phyloP scores from a whole-genome alignment of 1,284 basidiomycete genomes.

The Leccinum fuscescens region DNA sequence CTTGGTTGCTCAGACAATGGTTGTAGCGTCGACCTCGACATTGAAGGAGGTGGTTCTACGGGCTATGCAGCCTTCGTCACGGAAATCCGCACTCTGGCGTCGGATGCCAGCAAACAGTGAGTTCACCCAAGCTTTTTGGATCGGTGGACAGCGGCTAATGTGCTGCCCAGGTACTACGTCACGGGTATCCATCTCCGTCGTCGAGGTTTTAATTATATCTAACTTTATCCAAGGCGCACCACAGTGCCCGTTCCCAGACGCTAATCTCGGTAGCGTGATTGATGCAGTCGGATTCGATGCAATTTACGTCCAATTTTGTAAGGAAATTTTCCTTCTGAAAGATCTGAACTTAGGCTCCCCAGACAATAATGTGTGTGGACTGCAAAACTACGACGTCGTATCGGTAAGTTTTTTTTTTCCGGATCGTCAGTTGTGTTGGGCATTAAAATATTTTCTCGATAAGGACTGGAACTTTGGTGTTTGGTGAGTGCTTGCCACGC shows the following conservation, averaged over 20 bases:
- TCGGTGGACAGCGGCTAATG: conserved; percentile 1
- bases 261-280: conserved; percentile 50
- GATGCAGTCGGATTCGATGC: conserved; percentile 60
- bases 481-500: conserved; percentile 41
- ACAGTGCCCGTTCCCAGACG: conserved; percentile 67
- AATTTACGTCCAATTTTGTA: conserved; percentile 61
- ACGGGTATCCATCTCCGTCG: conserved; percentile 36
- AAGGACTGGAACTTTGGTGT: conserved; percentile 53
- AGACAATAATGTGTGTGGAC: conserved; percentile 60
- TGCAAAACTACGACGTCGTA: conserved; percentile 43
- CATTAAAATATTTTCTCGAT: not conserved
- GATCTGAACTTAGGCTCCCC: not conserved
- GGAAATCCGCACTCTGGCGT: conserved; percentile 46
- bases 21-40: conserved; percentile 60
- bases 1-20: not conserved
- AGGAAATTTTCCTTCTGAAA: conserved; percentile 10
- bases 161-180: conserved; percentile 50
- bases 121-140: conserved; percentile 8
- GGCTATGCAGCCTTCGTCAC: conserved; percentile 58
- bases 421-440: not conserved
- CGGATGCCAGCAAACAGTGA: conserved; percentile 50
- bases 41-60: conserved; percentile 56
- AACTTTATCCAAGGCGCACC: conserved; percentile 39
- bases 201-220: not conserved
- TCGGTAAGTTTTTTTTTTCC: conserved; percentile 33